Base-by-base conservation (phyloP, 208 protist genomes). In the Acanthamoeba healyi region DNA sequence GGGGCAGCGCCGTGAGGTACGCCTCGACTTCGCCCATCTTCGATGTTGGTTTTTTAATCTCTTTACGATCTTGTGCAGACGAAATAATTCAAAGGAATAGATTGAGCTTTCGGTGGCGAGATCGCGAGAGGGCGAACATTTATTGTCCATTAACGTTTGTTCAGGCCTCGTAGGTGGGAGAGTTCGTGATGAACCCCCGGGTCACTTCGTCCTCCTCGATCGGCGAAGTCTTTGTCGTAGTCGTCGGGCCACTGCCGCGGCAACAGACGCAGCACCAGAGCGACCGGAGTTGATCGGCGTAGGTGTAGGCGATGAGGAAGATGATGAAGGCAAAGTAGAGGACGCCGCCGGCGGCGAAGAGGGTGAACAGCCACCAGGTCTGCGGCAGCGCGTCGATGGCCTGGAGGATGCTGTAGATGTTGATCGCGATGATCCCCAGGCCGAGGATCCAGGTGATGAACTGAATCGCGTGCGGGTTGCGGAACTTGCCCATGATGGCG, bases 401-500 rank as follows among this genome's bases (percentile, higher is more conserved):
- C 40, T 81, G 70, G 24, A 81, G 10, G 70, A 81, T 49, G 70
- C 70, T 81, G 70, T 81, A 81, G 40, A 81, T 49, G 38, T 81
- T 81, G 70, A 81, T 81, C 38, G 70, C 70, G 70, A 81, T 81
- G 70, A 81, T 46, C 9, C 70, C 70, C 9, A 81, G 40, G 38
- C 70, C 70, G 38, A 81, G 70, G 36, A 54, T 14, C 95, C 95
- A 96, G 44, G 49, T 58, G 24, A 94, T 12, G 0, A 67, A 1
- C 49, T 56, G 38, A 14, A 94, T 32, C 5, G 40, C 9, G 56
- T 36, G 58, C 6, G 32, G 38, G 38, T 94, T 96, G 26, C 22
- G 26, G 58, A 94, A 96, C 10, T 49, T 42, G 38, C 95, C 84
- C 88, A 96, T 94, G 29, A 94, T 63, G 24, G 22, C 17, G 22